A percentile compares a stretch with the other conserved stretches of the same genome.
phyloP scores from a whole-genome alignment of 768 basidiomycete species.

The Gelatoporia subvermispora region DNA sequence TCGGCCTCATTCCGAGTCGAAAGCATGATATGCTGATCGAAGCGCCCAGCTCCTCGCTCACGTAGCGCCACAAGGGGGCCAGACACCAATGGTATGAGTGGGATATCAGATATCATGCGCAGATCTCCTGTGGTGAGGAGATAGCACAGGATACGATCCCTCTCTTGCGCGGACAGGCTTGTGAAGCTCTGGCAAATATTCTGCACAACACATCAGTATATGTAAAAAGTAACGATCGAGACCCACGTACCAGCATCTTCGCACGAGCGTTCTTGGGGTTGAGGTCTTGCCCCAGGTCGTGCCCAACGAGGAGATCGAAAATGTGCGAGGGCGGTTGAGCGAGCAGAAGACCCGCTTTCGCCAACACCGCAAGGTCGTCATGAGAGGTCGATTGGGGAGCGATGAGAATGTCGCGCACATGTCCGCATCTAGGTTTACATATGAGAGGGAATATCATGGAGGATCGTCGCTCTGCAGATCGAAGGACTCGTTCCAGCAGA shows the following conservation, averaged over 20 bases:
- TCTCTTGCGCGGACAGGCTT: not conserved
- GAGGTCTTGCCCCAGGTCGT: constrained; percentile 4
- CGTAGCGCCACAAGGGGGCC: constrained; percentile 19
- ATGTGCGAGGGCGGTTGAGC: constrained; percentile 34
- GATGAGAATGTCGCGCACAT: not conserved
- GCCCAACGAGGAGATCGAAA: constrained; percentile 15
- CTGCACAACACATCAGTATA: not conserved
- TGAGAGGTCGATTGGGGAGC: not conserved
- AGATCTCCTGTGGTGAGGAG: constrained; percentile 31
- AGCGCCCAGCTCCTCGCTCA: not conserved
- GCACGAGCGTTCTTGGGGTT: constrained; percentile 28
- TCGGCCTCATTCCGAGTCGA: constrained; percentile 26
- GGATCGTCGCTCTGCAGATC: constrained; percentile 4
- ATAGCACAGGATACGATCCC: constrained; percentile 22
- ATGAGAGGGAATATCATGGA: constrained; percentile 34
- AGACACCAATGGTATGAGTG: constrained; percentile 29
- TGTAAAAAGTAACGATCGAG: constrained; percentile 1
- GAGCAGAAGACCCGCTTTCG: constrained; percentile 29
- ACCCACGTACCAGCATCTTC: constrained; percentile 25
- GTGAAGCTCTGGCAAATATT: constrained; percentile 1
- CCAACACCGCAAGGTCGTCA: not conserved
- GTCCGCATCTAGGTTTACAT: not conserved
- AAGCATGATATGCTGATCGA: constrained; percentile 19
- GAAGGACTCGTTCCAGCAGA: constrained; percentile 25
- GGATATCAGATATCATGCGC: constrained; percentile 31